Percentiles rank a stretch among this genome's conserved stretches.
Evolutionary conservation across 2,329 filamentous ascomycete genomes (phyloP).

Genomic region (Teratosphaeria nubilosa): DNA sequence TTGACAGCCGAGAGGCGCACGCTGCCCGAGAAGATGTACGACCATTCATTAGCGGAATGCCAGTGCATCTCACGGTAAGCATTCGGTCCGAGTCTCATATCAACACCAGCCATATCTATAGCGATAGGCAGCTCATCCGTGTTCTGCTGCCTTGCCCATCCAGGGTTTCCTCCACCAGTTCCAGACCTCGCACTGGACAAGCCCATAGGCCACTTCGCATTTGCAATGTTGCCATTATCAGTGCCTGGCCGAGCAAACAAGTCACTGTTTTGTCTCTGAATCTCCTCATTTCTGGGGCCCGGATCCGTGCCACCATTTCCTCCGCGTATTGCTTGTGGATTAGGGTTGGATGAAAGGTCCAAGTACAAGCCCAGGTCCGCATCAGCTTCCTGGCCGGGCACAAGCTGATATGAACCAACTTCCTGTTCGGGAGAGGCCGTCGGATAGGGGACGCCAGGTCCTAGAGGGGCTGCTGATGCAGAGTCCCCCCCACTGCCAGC

Average conservation of each 20-base stretch:
- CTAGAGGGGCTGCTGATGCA: not conserved
- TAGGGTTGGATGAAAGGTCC: constrained; percentile 28
- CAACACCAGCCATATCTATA: constrained; percentile 31
- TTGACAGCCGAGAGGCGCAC: constrained; percentile 11
- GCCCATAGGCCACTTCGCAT: constrained; percentile 29
- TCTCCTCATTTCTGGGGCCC: constrained; percentile 23
- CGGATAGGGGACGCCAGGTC: not conserved
- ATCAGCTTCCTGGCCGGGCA: constrained; percentile 27
- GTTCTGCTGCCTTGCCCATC: constrained; percentile 68
- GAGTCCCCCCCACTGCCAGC: not conserved
- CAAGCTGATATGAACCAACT: constrained; percentile 25
- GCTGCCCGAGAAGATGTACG: constrained; percentile 20
- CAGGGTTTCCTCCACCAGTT: constrained; percentile 47
- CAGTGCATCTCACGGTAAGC: constrained; percentile 27
- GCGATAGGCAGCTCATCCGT: constrained; percentile 40
- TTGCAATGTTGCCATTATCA: constrained; percentile 28
- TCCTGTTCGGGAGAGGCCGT: not conserved
- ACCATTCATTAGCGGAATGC: constrained; percentile 26
- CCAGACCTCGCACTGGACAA: not conserved
- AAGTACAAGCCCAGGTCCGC: constrained; percentile 30
- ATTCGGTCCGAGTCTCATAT: constrained; percentile 28
- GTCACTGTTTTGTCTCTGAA: constrained; percentile 32
- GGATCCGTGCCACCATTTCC: constrained; percentile 18
- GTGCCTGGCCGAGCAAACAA: constrained; percentile 30
- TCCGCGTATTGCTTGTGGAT: constrained; percentile 32